phyloP scores from a whole-genome alignment of 140 eudicot genomes.

The Senecio squalidus region DNA sequence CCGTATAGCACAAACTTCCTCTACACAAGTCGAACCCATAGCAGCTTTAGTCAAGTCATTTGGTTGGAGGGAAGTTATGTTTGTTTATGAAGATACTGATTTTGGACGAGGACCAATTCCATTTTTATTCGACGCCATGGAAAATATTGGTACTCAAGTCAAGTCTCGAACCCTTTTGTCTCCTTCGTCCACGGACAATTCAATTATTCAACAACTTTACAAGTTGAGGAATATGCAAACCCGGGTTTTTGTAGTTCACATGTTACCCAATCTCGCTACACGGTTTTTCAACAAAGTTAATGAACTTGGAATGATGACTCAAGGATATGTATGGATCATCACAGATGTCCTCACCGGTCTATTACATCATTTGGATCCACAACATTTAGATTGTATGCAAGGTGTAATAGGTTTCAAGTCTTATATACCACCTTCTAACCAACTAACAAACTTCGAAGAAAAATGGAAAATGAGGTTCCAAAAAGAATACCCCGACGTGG shows the following conservation, averaged over 20 bases:
- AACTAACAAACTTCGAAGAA: constrained; percentile 15
- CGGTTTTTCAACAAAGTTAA: constrained; percentile 30
- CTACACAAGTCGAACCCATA: constrained; percentile 37
- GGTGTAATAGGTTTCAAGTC: constrained; percentile 50
- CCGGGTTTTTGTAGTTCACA: constrained; percentile 52
- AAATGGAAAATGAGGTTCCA: constrained; percentile 32
- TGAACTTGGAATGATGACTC: constrained; percentile 42
- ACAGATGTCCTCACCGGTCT: constrained; percentile 32
- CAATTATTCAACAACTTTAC: constrained; percentile 21
- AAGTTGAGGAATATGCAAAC: constrained; percentile 35
- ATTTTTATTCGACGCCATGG: constrained; percentile 32
- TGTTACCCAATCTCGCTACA: constrained; percentile 29
- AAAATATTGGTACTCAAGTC: constrained; percentile 23
- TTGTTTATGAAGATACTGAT: constrained; percentile 40
- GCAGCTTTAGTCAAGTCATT: constrained; percentile 35
- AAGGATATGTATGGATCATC: constrained; percentile 52
- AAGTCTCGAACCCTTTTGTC: constrained; percentile 28
- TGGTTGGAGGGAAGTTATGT: constrained; percentile 43
- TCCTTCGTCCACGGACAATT: constrained; percentile 27
- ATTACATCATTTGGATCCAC: constrained; percentile 15
- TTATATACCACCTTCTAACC: constrained; percentile 26
- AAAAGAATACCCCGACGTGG: constrained; percentile 13
- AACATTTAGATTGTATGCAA: constrained; percentile 30
- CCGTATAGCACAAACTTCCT: constrained; percentile 31
- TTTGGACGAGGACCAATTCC: constrained; percentile 49